These are phyloP conservation scores for Mortierella sp. DNA, from an alignment of 371 early-diverging fungal genomes.

Conservation along the genomic window DNA sequence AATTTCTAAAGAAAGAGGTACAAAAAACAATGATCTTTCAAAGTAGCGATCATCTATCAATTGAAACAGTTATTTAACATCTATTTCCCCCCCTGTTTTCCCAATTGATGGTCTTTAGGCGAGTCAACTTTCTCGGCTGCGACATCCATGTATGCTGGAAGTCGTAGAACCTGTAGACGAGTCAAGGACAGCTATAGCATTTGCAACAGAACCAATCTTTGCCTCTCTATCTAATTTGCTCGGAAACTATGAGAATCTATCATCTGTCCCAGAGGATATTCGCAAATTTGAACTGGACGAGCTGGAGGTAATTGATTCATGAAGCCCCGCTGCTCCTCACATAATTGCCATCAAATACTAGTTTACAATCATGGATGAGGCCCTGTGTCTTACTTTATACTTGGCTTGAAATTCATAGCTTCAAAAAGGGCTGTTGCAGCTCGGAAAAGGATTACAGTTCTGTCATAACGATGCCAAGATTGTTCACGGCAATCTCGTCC, in stretches of 20 bases:
- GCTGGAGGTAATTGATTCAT: constrained; percentile 65
- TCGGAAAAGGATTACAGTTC: constrained; percentile 81
- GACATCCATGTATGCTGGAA: constrained; percentile 88
- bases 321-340: too few relatives aligned
- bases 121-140: constrained; percentile 80
- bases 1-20: constrained; percentile 76
- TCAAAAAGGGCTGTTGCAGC: constrained; percentile 87
- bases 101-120: constrained; percentile 59
- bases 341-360: too few relatives aligned
- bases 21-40: not conserved
- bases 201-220: constrained; percentile 85
- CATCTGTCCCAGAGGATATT: constrained; percentile 52
- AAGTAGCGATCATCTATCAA: not conserved
- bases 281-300: constrained; percentile 78
- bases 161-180: constrained; percentile 88
- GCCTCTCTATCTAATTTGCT: constrained; percentile 77
- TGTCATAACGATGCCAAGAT: constrained; percentile 78
- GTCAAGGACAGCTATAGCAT: constrained; percentile 77
- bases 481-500: constrained; percentile 84
- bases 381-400: not conserved
- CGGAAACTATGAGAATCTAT: constrained; percentile 66
- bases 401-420: constrained; percentile 60
- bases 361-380: not conserved
- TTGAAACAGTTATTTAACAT: not conserved
- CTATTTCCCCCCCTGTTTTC: not conserved